Conservation (phyloP, 352 stramenopile species). For the Phytophthora pistaciae region DNA sequence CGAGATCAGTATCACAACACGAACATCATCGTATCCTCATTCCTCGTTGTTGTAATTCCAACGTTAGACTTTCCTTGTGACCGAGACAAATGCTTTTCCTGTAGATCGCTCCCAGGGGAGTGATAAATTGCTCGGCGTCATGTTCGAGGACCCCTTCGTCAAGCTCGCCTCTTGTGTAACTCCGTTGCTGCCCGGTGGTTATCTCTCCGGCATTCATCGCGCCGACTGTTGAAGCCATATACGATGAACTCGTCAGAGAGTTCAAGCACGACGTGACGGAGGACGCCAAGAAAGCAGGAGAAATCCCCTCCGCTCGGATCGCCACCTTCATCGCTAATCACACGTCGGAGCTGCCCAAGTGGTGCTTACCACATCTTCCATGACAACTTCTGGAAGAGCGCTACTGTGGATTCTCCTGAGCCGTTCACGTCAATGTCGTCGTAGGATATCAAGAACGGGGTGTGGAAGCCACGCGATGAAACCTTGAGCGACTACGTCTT, state of each 20-base stretch:
- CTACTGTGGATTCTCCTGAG: slow-evolving; percentile 57
- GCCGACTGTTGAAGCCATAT: neutral
- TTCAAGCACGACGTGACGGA: slow-evolving; percentile 30
- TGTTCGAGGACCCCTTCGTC: too few relatives aligned
- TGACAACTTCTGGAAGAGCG: slow-evolving; percentile 89
- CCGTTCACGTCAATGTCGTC: slow-evolving; percentile 93
- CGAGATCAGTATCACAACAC: neutral
- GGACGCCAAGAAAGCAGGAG: neutral
- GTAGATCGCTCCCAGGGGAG: too few relatives aligned
- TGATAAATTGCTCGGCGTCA: too few relatives aligned
- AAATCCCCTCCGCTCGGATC: slow-evolving; percentile 41
- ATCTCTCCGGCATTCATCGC: neutral
- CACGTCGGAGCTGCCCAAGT: slow-evolving; percentile 68
- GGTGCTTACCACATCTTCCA: slow-evolving; percentile 94
- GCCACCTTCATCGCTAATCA: slow-evolving; percentile 57
- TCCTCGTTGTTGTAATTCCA: too few relatives aligned
- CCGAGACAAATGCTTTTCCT: too few relatives aligned
- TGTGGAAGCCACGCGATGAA: slow-evolving; percentile 61
- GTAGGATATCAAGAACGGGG: slow-evolving; percentile 65
- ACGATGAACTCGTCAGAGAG: neutral
- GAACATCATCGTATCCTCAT: neutral
- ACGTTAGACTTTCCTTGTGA: too few relatives aligned
- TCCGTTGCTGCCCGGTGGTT: slow-evolving; percentile 4
- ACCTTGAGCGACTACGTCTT: slow-evolving; percentile 80
- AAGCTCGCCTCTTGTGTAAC: slow-evolving; percentile 4